Evolutionary conservation across 352 stramenopile species (phyloP), one percentile per base, ranked within the genome.

Genomic region (Sclerospora graminicola): DNA sequence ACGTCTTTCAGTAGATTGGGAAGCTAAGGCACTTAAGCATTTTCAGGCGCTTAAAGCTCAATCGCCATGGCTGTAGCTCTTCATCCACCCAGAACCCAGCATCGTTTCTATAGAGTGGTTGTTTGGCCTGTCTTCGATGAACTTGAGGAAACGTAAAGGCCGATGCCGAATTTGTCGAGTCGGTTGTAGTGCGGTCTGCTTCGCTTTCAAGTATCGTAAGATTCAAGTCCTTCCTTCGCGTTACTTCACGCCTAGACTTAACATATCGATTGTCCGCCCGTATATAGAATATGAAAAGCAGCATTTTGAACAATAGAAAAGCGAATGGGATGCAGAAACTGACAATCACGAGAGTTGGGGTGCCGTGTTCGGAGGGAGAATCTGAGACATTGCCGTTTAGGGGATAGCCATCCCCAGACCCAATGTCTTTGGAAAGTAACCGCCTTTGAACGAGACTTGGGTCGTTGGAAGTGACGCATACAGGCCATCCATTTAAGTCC

Each of bases 41-140:
- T 46, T 77, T 76, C 24, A 86, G 47, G 18, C 72, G 60, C 39
- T 75, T 52, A 30, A 84, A 86, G 44, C 83, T 68, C 18, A 83
- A 42, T 83, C n/a, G n/a, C n/a, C n/a, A n/a, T n/a, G n/a, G n/a
- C n/a, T n/a, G n/a, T n/a, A n/a, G n/a, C n/a, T n/a, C 74, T 40
- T 83, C 66, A 7, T 82, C 66, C 18, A 86, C 60, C 74, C 74
- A 86, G 42, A 86, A 83, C 3, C 57, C 69, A 42, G 47, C 46
- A 23, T 69, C 71, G 32, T 62, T 67, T 33, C 46, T 65, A 9
- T 15, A 48, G 4, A 60, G 54, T 24, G 28, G 43, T 5, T 60
- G 42, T n/a, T 57, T 57, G 16, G 56, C 29, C 35, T 49, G 52
- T 13, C 29, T 53, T 18, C 38, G 45, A 54, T 49, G 46, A 18